Conservation (phyloP, 768 basidiomycete genomes). For the Kwoniella dejecticola region DNA sequence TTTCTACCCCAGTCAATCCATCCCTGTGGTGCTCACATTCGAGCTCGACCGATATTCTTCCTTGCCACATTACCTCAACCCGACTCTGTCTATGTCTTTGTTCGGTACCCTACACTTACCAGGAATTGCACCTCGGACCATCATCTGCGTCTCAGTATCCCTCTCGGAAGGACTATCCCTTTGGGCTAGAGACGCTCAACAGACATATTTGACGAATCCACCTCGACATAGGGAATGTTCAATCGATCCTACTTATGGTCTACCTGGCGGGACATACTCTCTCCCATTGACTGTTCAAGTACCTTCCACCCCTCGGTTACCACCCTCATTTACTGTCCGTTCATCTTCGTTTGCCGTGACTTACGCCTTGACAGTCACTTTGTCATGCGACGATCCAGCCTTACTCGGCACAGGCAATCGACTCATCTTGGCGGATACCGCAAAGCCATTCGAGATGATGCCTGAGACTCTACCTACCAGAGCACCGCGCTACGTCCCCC, state of each 20-base stretch:
- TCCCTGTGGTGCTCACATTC: slow-evolving; percentile 45
- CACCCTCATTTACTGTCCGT: slow-evolving; percentile 40
- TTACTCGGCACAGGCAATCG: slow-evolving; percentile 23
- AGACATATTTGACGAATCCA: slow-evolving; percentile 27
- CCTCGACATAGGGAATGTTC: slow-evolving; percentile 23
- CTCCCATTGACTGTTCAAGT: slow-evolving; percentile 51
- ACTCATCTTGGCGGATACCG: slow-evolving; percentile 34
- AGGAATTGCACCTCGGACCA: slow-evolving; percentile 31
- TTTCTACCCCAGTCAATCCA: slow-evolving; percentile 51
- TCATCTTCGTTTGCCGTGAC: slow-evolving; percentile 44
- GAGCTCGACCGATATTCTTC: slow-evolving; percentile 38
- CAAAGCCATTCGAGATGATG: slow-evolving; percentile 50
- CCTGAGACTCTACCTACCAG: slow-evolving; percentile 47
- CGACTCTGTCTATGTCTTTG: slow-evolving; percentile 46
- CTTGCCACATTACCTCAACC: slow-evolving; percentile 45
- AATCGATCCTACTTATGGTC: slow-evolving; percentile 28
- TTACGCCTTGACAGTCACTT: slow-evolving; percentile 42
- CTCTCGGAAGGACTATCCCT: slow-evolving; percentile 43
- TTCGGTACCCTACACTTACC: slow-evolving; percentile 44
- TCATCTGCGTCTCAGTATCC: slow-evolving; percentile 51
- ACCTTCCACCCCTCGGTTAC: slow-evolving; percentile 43
- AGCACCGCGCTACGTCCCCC: slow-evolving; percentile 30
- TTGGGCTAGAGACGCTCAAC: slow-evolving; percentile 45
- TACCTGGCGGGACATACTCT: slow-evolving; percentile 48
- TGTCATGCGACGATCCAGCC: slow-evolving; percentile 40